Conservation (phyloP, 352 stramenopile genomes). For the Phytopythium chamaehyphon region DNA sequence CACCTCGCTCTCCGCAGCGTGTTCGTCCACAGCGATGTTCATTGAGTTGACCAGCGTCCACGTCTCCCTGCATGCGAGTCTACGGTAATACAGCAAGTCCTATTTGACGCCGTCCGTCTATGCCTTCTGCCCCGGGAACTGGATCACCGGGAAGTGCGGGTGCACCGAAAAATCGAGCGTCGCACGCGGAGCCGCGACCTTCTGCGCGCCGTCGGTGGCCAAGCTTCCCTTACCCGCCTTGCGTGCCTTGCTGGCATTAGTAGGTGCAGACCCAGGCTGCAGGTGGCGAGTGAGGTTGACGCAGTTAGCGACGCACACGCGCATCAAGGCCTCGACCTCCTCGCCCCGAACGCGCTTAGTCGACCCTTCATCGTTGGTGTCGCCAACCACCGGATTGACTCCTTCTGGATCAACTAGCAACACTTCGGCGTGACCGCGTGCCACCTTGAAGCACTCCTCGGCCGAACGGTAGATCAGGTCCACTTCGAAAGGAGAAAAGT, state of each 20-base stretch:
- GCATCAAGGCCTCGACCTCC: constrained; percentile 55
- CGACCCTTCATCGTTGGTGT: constrained; percentile 7
- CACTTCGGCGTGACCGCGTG: constrained; percentile 45
- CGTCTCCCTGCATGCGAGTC: too few relatives aligned
- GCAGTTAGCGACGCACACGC: constrained; percentile 62
- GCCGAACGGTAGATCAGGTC: constrained; percentile 80
- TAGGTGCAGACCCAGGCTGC: constrained; percentile 15
- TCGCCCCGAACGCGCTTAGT: constrained; percentile 21
- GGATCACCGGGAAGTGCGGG: constrained; percentile 61
- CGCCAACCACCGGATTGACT: constrained; percentile 13
- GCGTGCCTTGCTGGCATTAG: constrained; percentile 11
- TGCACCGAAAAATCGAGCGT: constrained; percentile 64
- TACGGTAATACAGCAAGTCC: too few relatives aligned
- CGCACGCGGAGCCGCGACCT: constrained; percentile 13
- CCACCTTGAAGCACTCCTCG: constrained; percentile 82
- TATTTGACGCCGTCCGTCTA: background rate
- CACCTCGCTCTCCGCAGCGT: constrained; percentile 2
- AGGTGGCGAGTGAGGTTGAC: constrained; percentile 51
- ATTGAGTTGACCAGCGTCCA: too few relatives aligned
- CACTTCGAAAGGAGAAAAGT: constrained; percentile 70
- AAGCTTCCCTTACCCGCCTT: constrained; percentile 23
- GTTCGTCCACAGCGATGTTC: too few relatives aligned
- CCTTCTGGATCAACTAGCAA: constrained; percentile 36
- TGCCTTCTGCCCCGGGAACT: constrained; percentile 25
- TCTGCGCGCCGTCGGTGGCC: constrained; percentile 2